phyloP scores from a whole-genome alignment of 495 filamentous ascomycete genomes.

The Neurospora sp. region DNA sequence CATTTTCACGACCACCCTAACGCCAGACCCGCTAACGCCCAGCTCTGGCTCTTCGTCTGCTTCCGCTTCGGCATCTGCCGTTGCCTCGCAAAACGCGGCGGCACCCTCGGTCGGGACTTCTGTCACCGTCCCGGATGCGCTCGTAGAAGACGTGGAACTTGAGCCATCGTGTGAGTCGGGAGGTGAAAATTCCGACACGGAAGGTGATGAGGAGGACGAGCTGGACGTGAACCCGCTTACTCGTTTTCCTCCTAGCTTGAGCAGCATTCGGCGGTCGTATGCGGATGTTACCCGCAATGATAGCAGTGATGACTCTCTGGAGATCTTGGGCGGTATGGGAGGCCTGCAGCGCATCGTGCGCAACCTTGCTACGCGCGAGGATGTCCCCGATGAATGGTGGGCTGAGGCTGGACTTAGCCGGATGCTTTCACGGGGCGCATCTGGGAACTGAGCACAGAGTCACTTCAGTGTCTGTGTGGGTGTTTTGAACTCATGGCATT shows the following conservation, averaged over 20 bases:
- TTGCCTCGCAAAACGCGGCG: constrained; percentile 23
- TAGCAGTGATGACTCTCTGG: constrained; percentile 20
- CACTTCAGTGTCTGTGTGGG: background rate
- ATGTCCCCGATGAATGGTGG: constrained; percentile 74
- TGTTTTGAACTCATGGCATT: background rate
- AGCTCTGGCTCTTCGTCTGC: constrained; percentile 74
- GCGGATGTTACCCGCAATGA: constrained; percentile 21
- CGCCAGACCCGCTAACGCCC: constrained; percentile 69
- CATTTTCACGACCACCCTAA: constrained; percentile 65
- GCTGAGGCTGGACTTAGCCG: constrained; percentile 57
- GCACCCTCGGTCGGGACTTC: constrained; percentile 26
- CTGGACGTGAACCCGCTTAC: constrained; percentile 17
- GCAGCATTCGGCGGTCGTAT: constrained; percentile 18
- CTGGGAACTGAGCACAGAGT: constrained; percentile 12
- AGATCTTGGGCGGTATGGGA: constrained; percentile 36
- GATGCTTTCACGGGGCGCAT: constrained; percentile 37
- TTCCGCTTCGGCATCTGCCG: constrained; percentile 45
- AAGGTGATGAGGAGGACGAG: constrained; percentile 27
- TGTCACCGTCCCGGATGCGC: constrained; percentile 22
- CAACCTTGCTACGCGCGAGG: constrained; percentile 52
- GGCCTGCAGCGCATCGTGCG: constrained; percentile 61
- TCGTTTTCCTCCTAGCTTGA: constrained; percentile 9
- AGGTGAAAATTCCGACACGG: constrained; percentile 22
- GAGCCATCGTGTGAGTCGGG: constrained; percentile 30
- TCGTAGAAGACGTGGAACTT: constrained; percentile 13